phyloP scores from a whole-genome alignment of 495 filamentous ascomycete species.

The Trichoderma orchidacearum region DNA sequence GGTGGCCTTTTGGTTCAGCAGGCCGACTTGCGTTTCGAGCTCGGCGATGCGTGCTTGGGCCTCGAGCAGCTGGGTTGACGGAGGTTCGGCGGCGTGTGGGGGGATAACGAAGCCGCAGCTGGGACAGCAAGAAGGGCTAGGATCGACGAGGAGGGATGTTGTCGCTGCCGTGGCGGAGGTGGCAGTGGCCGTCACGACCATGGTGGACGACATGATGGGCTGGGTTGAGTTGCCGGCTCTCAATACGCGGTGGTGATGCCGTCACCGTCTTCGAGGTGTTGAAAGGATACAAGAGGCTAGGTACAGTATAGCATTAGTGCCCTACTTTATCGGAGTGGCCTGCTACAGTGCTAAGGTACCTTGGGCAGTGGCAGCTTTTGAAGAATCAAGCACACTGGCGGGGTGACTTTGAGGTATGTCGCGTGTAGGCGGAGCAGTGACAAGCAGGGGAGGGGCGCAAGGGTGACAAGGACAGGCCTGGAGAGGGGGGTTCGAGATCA shows the following conservation, averaged over 20 bases:
- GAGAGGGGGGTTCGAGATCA: no score
- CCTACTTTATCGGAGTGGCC: no score
- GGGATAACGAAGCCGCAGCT: constrained; percentile 9
- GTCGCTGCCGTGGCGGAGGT: background rate
- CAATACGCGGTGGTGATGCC: no score
- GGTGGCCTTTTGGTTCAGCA: constrained; percentile 63
- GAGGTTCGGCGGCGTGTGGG: constrained; percentile 30
- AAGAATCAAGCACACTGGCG: background rate
- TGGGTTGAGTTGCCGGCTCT: no score
- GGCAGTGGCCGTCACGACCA: background rate
- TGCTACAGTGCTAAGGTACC: no score
- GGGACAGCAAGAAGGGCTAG: background rate
- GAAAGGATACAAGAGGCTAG: no score
- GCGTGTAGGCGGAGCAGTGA: background rate
- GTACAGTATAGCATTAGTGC: no score
- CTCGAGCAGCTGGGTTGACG: constrained; percentile 25
- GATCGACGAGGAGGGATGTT: background rate
- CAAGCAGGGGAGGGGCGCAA: background rate
- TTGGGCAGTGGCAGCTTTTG: background rate
- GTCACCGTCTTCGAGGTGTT: no score
- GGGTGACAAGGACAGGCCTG: background rate
- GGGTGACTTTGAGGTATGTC: background rate
- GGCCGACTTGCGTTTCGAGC: constrained; percentile 62
- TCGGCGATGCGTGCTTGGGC: constrained; percentile 64
- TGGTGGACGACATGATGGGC: constrained; percentile 3